phyloP scores from a whole-genome alignment of 139 green algal species.

The Picochlorum costavermella region DNA sequence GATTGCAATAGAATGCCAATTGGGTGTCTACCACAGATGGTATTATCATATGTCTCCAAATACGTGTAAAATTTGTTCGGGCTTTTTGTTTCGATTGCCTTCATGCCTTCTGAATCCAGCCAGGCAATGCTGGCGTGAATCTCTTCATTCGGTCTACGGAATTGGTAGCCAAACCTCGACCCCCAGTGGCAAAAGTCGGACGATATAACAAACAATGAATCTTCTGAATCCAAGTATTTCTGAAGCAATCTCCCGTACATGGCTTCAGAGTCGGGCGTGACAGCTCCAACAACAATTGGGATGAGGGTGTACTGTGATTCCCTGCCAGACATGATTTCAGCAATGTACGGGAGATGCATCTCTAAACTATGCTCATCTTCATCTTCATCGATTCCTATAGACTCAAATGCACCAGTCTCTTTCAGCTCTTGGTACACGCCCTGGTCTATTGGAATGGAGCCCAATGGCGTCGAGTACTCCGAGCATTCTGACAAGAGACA shows the following conservation, averaged over 20 bases:
- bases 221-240: constrained; percentile 69
- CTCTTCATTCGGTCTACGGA: constrained; percentile 36
- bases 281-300: constrained; percentile 88
- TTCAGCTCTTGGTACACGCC: constrained; percentile 65
- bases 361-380: constrained; percentile 95
- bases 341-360: constrained; percentile 89
- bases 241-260: constrained; percentile 72
- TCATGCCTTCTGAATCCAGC: constrained; percentile 81
- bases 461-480: constrained; percentile 77
- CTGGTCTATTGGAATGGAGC: constrained; percentile 65
- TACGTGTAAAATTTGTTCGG: constrained; percentile 59
- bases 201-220: constrained; percentile 86
- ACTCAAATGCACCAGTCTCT: constrained; percentile 65
- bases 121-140: constrained; percentile 81
- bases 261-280: constrained; percentile 59
- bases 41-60: constrained; percentile 67
- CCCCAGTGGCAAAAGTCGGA: constrained; percentile 98
- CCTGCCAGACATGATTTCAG: constrained; percentile 36
- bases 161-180: constrained; percentile 70
- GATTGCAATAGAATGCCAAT: constrained; percentile 85
- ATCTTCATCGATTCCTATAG: constrained; percentile 64
- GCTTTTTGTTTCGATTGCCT: constrained; percentile 67
- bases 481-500: constrained; percentile 60
- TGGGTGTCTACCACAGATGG: constrained; percentile 92
- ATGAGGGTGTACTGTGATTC: constrained; percentile 60